phyloP scores from a whole-genome alignment of 1,284 basidiomycete species.

The Singerocomus inundabilis region DNA sequence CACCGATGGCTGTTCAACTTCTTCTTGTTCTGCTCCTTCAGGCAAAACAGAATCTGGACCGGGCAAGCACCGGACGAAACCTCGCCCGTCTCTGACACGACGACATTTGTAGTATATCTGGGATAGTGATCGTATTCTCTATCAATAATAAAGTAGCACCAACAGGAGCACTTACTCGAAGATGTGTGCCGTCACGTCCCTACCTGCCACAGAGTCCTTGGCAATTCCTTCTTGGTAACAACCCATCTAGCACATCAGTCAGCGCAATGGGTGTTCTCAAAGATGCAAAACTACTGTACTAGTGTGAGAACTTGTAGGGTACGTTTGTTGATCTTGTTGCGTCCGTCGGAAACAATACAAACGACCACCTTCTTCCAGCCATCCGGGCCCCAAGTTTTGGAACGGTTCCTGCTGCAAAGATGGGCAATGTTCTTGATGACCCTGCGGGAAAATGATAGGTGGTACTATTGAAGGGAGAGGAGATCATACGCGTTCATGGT shows the following conservation, averaged over 20 bases:
- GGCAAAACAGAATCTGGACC: slow-evolving; percentile 89
- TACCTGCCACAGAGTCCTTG: slow-evolving; percentile 89
- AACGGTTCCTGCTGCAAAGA: slow-evolving; percentile 76
- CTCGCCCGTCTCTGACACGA: slow-evolving; percentile 84
- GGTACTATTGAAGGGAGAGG: not conserved
- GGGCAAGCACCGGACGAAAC: slow-evolving; percentile 81
- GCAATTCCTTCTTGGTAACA: slow-evolving; percentile 96
- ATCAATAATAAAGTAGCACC: not conserved
- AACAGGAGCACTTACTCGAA: slow-evolving; percentile 65
- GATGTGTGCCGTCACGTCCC: slow-evolving; percentile 92
- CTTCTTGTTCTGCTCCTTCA: slow-evolving; percentile 97
- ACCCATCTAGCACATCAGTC: slow-evolving; percentile 66
- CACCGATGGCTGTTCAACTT: slow-evolving; percentile 92
- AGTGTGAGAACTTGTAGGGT: slow-evolving; percentile 80
- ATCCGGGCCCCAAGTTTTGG: slow-evolving; percentile 92
- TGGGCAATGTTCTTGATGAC: slow-evolving; percentile 90
- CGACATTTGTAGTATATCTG: slow-evolving; percentile 76
- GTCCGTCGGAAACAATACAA: slow-evolving; percentile 89
- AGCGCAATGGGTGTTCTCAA: slow-evolving; percentile 1
- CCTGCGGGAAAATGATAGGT: slow-evolving; percentile 36
- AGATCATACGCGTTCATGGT: slow-evolving; percentile 82
- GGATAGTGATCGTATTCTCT: slow-evolving; percentile 16
- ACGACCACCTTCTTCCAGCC: slow-evolving; percentile 97
- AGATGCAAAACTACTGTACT: slow-evolving; percentile 35
- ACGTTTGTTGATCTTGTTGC: slow-evolving; percentile 87